Evolutionary conservation across 768 basidiomycete species (phyloP), one percentile per base, ranked within the genome.

Genomic region (Psilocybe cubensis): DNA sequence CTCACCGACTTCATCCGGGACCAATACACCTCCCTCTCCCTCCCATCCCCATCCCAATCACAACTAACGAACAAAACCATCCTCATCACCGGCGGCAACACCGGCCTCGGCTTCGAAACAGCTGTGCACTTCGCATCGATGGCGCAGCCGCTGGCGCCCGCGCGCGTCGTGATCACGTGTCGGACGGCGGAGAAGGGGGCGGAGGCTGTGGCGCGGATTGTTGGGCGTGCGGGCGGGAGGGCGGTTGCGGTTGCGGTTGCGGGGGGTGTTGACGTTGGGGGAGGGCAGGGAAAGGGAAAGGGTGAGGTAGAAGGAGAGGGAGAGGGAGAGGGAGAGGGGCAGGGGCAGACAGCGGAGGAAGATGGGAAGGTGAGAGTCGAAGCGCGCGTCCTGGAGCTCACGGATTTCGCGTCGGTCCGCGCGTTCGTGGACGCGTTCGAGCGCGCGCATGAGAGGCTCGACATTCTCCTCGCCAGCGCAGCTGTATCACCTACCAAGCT

Each of bases 1-100:
- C 42, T 67, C n/a, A 28, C 41, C 4, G 23, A 52, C 3, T 64
- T 68, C 43, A 4, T 68, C 40, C 42, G 38, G 28, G 65, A 64
- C 8, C 73, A 76, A 46, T 51, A 54, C 6, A 59, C 33, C 17
- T 54, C 48, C 2, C 51, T 66, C 24, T 71, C 71, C 12, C 35
- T 38, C 11, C 14, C n/a, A 14, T 38, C 35, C 35, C 14, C 2
- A 14, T 11, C 12, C 70, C 73, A 8, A 71, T 76, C 8, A 64
- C 68, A n/a, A 57, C 60, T 7, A 70, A 64, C 0, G 73, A 79
- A 55, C 68, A 81, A 80, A 62, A 80, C 79, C 8, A 71, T 84
- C n/a, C 49, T 85, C n/a, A 74, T 86, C 24, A 72, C 76, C 23
- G 77, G 75, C 7, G 80, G 83, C 2, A 86, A 86, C 59, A 71